phyloP scores from a whole-genome alignment of 176 grass and related monocot species.

The Thinopyrum elongatum region DNA sequence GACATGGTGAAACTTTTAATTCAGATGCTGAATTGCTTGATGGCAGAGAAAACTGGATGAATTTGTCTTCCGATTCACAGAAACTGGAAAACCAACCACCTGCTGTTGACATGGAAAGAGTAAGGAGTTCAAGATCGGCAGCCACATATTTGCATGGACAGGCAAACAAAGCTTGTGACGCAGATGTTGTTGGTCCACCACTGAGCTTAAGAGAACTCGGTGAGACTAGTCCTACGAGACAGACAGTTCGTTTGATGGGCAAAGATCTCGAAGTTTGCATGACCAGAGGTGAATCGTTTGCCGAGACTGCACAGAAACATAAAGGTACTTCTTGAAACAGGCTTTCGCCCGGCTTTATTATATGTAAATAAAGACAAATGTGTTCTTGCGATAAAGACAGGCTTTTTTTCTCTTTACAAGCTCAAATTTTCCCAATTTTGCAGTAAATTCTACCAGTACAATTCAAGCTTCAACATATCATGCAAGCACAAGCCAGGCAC shows the following conservation, averaged over 20 bases:
- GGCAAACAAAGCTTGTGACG: background rate
- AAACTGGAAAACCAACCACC: background rate
- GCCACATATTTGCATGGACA: background rate
- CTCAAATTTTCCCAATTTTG: conserved; percentile 21
- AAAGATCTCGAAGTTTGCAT: conserved; percentile 46
- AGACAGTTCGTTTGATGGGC: conserved; percentile 64
- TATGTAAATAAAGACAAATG: background rate
- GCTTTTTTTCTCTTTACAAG: conserved; percentile 40
- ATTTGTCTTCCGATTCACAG: conserved; percentile 3
- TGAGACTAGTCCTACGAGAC: conserved; percentile 19
- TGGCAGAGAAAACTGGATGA: conserved; percentile 1
- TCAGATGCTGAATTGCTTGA: conserved; percentile 19
- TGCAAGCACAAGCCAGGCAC: conserved; percentile 17
- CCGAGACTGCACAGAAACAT: conserved; percentile 18
- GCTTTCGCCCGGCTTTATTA: too few species aligned
- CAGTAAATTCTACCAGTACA: conserved; percentile 14
- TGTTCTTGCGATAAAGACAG: conserved; percentile 40
- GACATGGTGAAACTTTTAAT: background rate
- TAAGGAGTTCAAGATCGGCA: background rate
- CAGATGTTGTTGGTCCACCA: conserved; percentile 7
- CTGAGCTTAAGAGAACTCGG: conserved; percentile 15
- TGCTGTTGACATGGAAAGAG: conserved; percentile 21
- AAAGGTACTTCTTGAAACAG: background rate
- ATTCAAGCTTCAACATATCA: conserved; percentile 21
- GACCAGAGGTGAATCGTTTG: conserved; percentile 13